Base-by-base conservation (phyloP, 2,329 filamentous ascomycete species). In the Colletotrichum paranaense region DNA sequence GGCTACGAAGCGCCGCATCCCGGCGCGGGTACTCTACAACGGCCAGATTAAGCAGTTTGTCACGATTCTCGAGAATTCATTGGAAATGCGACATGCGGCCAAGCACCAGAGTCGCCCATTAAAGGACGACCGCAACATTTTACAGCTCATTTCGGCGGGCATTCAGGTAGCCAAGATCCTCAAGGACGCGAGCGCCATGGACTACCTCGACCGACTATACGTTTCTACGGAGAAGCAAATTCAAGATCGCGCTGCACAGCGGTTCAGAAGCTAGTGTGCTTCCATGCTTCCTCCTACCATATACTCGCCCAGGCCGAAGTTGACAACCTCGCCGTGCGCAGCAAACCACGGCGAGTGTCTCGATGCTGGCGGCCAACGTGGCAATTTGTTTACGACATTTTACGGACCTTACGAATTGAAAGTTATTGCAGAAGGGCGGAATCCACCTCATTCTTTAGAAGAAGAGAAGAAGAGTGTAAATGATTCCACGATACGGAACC, bases 31-130 rank as follows among this genome's bases (percentile, higher is more conserved):
- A 24, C 86, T 97, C 56, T 97, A 96, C 86, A 94, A 97, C 81
- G 93, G 94, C 73, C 94, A 97, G 84, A 97, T 97, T 84, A 97
- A 96, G 84, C 94, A 97, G 82, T 92, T 97, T 82, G 93, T 97
- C 76, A 97, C 94, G 55, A 93, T 97, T 35, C 85, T 97, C 78
- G 94, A 97, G 80, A 97, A 97, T 83, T 95, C 93, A 60, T 86
- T 97, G 79, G 94, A 96, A 85, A 95, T 95, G 93, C 89, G 94
- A 75, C 94, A 96, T 82, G 93, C 93, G 72, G 93, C 94, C 62
- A 95, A 95, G 82, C 93, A 95, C 83, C 93, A 95, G 83, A 93
- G 92, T 76, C 90, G 94, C 74, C 93, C 94, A 24, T 88, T 95
- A 76, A 97, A 96, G 86, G 94, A 97, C 85, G 94, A 97, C 84